A percentile compares a stretch with the other conserved stretches of the same genome.
These are phyloP conservation scores for Hypoxylon sp. DNA, from an alignment of 2,329 filamentous ascomycete species.

Conservation along the genomic window DNA sequence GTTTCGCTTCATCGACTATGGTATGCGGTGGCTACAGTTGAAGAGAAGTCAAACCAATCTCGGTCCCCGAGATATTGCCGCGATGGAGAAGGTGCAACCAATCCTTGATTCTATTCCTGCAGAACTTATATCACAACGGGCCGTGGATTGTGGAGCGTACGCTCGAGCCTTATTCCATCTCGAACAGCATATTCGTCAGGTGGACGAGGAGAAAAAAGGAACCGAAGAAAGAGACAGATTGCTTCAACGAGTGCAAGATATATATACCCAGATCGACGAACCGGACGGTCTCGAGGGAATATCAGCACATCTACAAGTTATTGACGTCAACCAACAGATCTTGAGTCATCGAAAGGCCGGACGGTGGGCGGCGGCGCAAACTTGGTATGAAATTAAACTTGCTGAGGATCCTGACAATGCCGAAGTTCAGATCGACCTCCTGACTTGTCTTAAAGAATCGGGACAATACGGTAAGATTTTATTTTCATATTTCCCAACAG, in stretches of 20 bases:
- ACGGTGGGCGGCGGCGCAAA: slow-evolving; percentile 92
- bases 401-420: slow-evolving; percentile 79
- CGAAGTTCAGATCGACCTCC: slow-evolving; percentile 81
- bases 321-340: slow-evolving; percentile 94
- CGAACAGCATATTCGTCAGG: slow-evolving; percentile 81
- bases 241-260: slow-evolving; percentile 83
- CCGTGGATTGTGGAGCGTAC: slow-evolving; percentile 94
- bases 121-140: slow-evolving; percentile 78
- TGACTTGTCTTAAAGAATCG: slow-evolving; percentile 92
- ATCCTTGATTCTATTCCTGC: slow-evolving; percentile 72
- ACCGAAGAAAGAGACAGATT: slow-evolving; percentile 68
- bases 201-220: slow-evolving; percentile 55
- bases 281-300: slow-evolving; percentile 96
- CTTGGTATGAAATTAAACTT: slow-evolving; percentile 94
- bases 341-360: slow-evolving; percentile 92
- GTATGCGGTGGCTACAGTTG: slow-evolving; percentile 86
- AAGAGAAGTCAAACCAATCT: slow-evolving; percentile 60
- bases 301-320: slow-evolving; percentile 81
- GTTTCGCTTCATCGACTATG: slow-evolving; percentile 90
- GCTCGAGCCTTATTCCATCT: slow-evolving; percentile 92
- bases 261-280: slow-evolving; percentile 97
- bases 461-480: slow-evolving; percentile 82
- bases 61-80: slow-evolving; percentile 56
- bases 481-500: background rate
- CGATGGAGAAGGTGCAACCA: slow-evolving; percentile 58